Base-by-base conservation (phyloP, 2,329 filamentous ascomycete species). In the Fusarium sp. region DNA sequence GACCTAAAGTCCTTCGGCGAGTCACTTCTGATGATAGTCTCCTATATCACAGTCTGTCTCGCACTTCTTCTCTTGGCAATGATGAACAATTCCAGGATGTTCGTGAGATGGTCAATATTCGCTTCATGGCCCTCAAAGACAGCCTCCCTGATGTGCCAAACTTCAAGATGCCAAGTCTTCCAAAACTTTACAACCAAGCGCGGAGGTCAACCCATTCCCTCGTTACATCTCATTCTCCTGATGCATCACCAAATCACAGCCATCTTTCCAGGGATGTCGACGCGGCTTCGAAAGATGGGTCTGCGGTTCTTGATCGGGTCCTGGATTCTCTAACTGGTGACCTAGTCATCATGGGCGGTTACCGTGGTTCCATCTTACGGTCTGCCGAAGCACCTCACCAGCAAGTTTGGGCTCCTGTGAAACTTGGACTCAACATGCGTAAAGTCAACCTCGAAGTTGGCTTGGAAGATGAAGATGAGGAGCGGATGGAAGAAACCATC, bases 321-420 rank as follows among this genome's bases (percentile, higher is more conserved):
- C 71, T 96, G 42, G 86, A 89, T 42, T 79, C 86, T 6, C 78
- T 97, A 19, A 91, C 87, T 0, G 93, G 94, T 1, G 94, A 98
- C 71, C 74, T 98, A 8, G 92, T 98, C 8, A 82, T 97, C 27
- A 83, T 98, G 71, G 94, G 94, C 17, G 94, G 94, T 13, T 97
- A 97, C 71, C 84, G 94, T 63, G 94, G 94, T 4, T 97, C 93
- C 0, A 83, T 97, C n/a, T 76, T 98, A 27, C 87, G 93, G 27
- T 96, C 92, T 10, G 89, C 92, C 10, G 88, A 92, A 60, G 84
- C 90, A 9, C 90, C 91, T 4, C 87, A 94, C 70, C 87, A 92
- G n/a, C 92, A 96, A 72, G 78, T 97, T 0, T 98, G 94, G 94
- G 91, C 96, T 2, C 93, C 93, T 0, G 88, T 97, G 70, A 97